Evolutionary conservation across 2,329 filamentous ascomycete genomes (phyloP).

Genomic region (Fusarium nurragi): DNA sequence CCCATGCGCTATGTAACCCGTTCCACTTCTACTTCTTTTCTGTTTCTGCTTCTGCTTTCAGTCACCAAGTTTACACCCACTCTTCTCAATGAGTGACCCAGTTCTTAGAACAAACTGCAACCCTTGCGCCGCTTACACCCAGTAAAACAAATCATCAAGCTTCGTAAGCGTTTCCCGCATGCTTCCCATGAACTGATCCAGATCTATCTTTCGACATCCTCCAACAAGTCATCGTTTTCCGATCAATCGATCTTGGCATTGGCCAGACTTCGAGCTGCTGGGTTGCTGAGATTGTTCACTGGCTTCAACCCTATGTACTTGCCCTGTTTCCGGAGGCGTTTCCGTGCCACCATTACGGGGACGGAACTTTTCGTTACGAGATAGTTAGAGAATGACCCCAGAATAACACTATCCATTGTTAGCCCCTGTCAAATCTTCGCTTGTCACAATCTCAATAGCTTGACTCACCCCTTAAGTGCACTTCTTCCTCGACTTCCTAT

Average conservation of each 20-base stretch:
- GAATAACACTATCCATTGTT: constrained; percentile 75
- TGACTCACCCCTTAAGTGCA: constrained; percentile 86
- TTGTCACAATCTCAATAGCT: not conserved
- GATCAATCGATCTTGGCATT: constrained; percentile 77
- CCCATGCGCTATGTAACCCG: not conserved
- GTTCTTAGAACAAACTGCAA: constrained; percentile 3
- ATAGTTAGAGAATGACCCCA: constrained; percentile 98
- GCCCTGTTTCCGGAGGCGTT: constrained; percentile 85
- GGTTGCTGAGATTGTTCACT: constrained; percentile 82
- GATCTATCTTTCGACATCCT: not conserved
- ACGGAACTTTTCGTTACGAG: constrained; percentile 96
- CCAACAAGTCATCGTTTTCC: not conserved
- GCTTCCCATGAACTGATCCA: not conserved
- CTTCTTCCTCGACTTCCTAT: constrained; percentile 91
- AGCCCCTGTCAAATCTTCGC: constrained; percentile 33
- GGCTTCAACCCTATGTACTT: constrained; percentile 81
- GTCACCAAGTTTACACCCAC: not conserved
- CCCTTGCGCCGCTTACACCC: constrained; percentile 12
- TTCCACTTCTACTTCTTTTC: not conserved
- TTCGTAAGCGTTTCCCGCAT: constrained; percentile 15
- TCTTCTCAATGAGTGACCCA: not conserved
- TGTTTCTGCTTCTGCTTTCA: constrained; percentile 4
- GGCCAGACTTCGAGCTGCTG: constrained; percentile 71
- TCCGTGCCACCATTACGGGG: constrained; percentile 97
- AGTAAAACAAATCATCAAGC: constrained; percentile 24